Conservation (phyloP, 179 eudicot genomes). For the Patellifolia procumbens region DNA sequence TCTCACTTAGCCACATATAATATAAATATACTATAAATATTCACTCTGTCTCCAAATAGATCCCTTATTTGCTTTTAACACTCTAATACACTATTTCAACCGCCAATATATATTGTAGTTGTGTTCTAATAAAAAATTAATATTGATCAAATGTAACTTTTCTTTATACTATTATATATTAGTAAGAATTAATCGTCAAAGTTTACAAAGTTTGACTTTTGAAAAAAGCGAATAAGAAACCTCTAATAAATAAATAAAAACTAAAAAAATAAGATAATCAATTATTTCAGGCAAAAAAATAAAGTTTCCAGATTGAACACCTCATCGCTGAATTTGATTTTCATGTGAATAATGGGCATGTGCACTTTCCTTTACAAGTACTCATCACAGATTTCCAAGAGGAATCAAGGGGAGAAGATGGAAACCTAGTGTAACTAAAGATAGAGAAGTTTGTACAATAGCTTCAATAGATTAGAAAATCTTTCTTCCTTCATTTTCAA, state of each 20-base stretch:
- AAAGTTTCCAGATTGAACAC: constrained; percentile 2
- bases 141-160: no score
- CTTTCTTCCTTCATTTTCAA: constrained; percentile 6
- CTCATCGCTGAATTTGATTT: constrained; percentile 15
- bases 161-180: no score
- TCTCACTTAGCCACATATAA: constrained; percentile 23
- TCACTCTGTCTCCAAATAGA: no score
- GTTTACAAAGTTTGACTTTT: no score
- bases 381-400: constrained; percentile 32
- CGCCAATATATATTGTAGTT: no score
- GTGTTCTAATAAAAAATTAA: no score
- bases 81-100: no score
- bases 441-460: constrained; percentile 4
- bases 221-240: no score
- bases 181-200: no score
- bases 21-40: no score
- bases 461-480: constrained; percentile 17
- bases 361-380: constrained; percentile 43
- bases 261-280: constrained; percentile 7
- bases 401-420: not conserved
- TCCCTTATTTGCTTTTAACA: no score
- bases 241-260: no score
- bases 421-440: not conserved
- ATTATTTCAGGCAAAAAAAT: not conserved
- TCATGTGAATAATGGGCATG: constrained; percentile 47